Percentiles rank a stretch among this genome's conserved stretches.
These are phyloP conservation scores for Vanderwaltozyma tropicalis DNA, from an alignment of 805 yeast genomes.

Conservation along the genomic window DNA sequence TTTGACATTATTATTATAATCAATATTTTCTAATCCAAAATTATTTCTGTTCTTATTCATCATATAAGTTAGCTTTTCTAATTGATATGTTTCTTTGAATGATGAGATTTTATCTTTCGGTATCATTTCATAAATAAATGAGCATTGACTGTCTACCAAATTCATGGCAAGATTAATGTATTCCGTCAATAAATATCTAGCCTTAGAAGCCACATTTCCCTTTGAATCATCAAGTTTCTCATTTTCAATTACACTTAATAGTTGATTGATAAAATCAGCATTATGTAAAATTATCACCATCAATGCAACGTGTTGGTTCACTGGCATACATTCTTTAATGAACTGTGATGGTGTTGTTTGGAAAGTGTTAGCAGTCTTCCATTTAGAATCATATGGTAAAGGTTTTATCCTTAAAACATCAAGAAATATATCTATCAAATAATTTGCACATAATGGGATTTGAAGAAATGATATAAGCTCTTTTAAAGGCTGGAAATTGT, in stretches of 20 bases:
- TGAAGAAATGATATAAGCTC: conserved; percentile 56
- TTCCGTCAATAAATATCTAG: conserved; percentile 55
- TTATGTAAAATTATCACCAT: conserved; percentile 45
- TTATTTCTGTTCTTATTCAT: conserved; percentile 32
- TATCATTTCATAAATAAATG: not conserved
- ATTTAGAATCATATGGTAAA: conserved; percentile 35
- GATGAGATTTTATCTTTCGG: conserved; percentile 1
- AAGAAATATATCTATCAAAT: conserved; percentile 59
- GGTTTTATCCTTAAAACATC: conserved; percentile 54
- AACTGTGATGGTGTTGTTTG: conserved; percentile 24
- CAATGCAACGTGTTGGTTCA: conserved; percentile 59
- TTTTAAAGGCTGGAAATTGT: conserved; percentile 44
- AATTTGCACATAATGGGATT: conserved; percentile 46
- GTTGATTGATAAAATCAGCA: conserved; percentile 41
- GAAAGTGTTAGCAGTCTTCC: conserved; percentile 5
- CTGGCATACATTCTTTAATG: conserved; percentile 34
- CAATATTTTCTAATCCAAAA: conserved; percentile 25
- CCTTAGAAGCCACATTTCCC: conserved; percentile 42
- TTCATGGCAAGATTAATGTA: conserved; percentile 43
- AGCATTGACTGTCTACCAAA: conserved; percentile 29
- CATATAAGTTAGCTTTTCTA: conserved; percentile 36
- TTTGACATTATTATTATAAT: conserved; percentile 16
- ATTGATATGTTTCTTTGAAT: conserved; percentile 28
- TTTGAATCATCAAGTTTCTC: conserved; percentile 18
- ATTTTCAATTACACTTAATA: conserved; percentile 25